These are phyloP conservation scores for Boletus pseudo-olivaceus DNA, from an alignment of 768 basidiomycete genomes.

Conservation along the genomic window DNA sequence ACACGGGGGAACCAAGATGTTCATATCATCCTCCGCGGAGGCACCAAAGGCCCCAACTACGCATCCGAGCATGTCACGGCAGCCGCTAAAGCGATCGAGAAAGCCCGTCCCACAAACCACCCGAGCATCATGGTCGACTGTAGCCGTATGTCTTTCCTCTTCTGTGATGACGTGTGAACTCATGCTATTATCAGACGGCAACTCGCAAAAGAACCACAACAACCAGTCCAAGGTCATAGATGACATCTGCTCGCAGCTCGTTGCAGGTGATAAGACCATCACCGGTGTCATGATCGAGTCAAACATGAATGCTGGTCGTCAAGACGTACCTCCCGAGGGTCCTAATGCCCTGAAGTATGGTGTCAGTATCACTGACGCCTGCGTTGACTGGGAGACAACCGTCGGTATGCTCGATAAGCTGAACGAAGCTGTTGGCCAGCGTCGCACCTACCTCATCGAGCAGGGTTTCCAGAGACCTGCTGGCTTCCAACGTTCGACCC, in stretches of 20 bases:
- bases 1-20: conserved; percentile 83
- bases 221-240: conserved; percentile 84
- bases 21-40: conserved; percentile 95
- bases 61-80: conserved; percentile 64
- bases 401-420: conserved; percentile 69
- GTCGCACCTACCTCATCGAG: conserved; percentile 25
- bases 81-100: conserved; percentile 60
- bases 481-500: conserved; percentile 22
- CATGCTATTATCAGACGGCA: conserved; percentile 61
- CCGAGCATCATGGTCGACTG: conserved; percentile 89
- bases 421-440: conserved; percentile 42
- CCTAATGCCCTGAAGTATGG: conserved; percentile 69
- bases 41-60: conserved; percentile 88
- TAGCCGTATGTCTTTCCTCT: conserved; percentile 50
- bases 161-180: not conserved
- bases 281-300: conserved; percentile 98
- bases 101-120: conserved; percentile 49
- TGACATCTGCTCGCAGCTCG: conserved; percentile 71
- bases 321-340: conserved; percentile 79
- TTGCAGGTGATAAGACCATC: conserved; percentile 62
- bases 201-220: conserved; percentile 91
- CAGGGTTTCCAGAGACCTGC: conserved; percentile 25
- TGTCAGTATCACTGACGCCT: conserved; percentile 90
- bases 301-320: conserved; percentile 86
- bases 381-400: conserved; percentile 82